Base-by-base conservation (phyloP, 2,329 filamentous ascomycete species). In the Colletotrichum costaricense region DNA sequence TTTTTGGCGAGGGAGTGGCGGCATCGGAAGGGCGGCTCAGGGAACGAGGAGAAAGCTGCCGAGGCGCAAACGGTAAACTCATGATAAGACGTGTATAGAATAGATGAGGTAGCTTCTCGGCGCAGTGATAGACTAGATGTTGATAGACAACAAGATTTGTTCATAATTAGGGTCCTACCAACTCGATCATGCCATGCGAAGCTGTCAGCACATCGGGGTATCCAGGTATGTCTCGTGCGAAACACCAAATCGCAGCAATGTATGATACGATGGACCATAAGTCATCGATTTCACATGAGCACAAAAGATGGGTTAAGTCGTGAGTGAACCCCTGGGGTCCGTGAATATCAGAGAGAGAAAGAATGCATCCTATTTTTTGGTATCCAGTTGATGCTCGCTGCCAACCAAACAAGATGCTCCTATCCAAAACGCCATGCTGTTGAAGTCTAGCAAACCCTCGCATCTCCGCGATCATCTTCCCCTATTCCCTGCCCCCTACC, bases 1-100 rank as follows among this genome's bases (percentile, higher is more conserved):
- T 74, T 74, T 26, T 26, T 74, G 52, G 59, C 54, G 33, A 68
- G 68, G 28, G 69, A 73, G 67, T 78, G 58, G 70, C 55, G 70
- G 52, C 66, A 65, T 3, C 54, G 59, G n/a, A 38, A 11, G 30
- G 54, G 16, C 38, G 22, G 22, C 3, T 16, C 14, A 12, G 33
- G 14, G 12, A 55, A 28, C 5, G 63, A 63, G 9, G 67, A 59
- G 55, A 70, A 52, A 9, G 70, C 70, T 12, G 66, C 58, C n/a
- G 67, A 63, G 14, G 59, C 59, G 22, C 59, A 57, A n/a, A 4
- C 38, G 16, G 11, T 16, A 16, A 26, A 19, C 19, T 19, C 11
- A 26, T 46, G 7, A 70, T 33, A 9, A 63, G 2, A n/a, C 28
- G 1, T 52, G 9, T 26, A 24, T 64, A 55, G 52, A 55, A 54